A percentile compares a stretch with the other conserved stretches of the same genome.
phyloP scores from a whole-genome alignment of 257 asterid genomes.

The Solanum megistacrolobum region DNA sequence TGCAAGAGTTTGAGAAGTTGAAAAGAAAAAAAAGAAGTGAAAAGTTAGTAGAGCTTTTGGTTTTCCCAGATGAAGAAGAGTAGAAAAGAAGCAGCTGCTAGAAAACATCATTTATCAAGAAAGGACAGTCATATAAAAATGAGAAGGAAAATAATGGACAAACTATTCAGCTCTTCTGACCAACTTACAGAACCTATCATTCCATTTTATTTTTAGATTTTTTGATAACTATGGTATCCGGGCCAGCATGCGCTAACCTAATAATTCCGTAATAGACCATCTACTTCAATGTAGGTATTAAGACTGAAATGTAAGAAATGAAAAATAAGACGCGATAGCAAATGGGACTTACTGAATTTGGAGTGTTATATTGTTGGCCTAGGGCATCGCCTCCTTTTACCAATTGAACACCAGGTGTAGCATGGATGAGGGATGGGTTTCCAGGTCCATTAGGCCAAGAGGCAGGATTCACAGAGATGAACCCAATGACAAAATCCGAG shows the following conservation, averaged over 20 bases:
- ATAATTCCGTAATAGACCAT: not conserved
- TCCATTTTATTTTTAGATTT: not conserved
- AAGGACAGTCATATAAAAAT: not conserved
- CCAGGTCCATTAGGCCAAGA: slow-evolving; percentile 85
- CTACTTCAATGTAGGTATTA: not conserved
- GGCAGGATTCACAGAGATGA: slow-evolving; percentile 91
- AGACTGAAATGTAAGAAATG: not conserved
- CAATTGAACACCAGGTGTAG: slow-evolving; percentile 95
- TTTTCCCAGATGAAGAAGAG: not conserved
- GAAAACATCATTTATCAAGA: not conserved
- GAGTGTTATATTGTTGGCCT: slow-evolving; percentile 94
- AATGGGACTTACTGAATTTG: slow-evolving; percentile 59
- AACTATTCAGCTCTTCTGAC: not conserved
- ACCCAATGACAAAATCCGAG: slow-evolving; percentile 89
- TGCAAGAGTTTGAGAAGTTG: too few species aligned
- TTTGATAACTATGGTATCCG: not conserved
- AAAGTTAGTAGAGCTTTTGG: not conserved
- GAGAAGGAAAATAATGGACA: not conserved
- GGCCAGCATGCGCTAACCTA: not conserved
- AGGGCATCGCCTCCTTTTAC: slow-evolving; percentile 90
- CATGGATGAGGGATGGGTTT: slow-evolving; percentile 73
- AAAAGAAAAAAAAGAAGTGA: not conserved
- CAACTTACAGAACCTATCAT: not conserved
- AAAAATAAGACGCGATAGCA: not conserved
- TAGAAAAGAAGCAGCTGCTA: not conserved